These are phyloP conservation scores for Melaleuca alternifolia DNA, from an alignment of 345 rosid genomes.

Conservation along the genomic window DNA sequence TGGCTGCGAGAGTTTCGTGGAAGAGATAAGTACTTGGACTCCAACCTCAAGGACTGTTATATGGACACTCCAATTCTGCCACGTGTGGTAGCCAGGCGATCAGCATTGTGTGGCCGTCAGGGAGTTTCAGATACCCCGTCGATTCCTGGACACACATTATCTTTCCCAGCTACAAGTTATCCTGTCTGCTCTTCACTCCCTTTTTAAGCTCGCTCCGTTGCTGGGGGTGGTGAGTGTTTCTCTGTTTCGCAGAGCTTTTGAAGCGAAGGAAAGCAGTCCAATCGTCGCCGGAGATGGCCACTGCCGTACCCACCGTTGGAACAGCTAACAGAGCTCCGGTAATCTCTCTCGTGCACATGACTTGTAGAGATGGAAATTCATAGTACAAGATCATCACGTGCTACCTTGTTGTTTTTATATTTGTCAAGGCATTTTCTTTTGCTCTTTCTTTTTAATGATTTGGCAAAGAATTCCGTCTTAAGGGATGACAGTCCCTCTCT, in stretches of 20 bases:
- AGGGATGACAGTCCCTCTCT: not conserved
- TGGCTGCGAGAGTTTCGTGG: not conserved
- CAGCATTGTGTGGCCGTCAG: not conserved
- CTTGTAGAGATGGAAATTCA: not conserved
- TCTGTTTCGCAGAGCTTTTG: not conserved
- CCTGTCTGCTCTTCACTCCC: not conserved
- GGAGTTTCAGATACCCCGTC: not conserved
- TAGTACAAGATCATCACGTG: not conserved
- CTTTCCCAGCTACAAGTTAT: not conserved
- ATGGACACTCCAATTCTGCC: not conserved
- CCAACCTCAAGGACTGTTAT: not conserved
- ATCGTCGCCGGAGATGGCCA: slow-evolving; percentile 42
- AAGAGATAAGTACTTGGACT: not conserved
- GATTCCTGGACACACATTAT: not conserved
- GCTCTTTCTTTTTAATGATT: not conserved
- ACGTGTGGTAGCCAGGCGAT: not conserved
- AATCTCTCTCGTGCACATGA: not conserved
- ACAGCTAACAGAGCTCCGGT: slow-evolving; percentile 70
- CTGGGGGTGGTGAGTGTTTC: not conserved
- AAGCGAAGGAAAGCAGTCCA: not conserved
- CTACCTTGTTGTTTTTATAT: not conserved
- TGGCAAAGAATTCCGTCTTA: not conserved
- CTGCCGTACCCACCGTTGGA: slow-evolving; percentile 75
- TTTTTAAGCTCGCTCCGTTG: not conserved
- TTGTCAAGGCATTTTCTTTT: not conserved